Evolutionary conservation across 129 eudicot genomes (phyloP).

Genomic region (Artemisia annua): DNA sequence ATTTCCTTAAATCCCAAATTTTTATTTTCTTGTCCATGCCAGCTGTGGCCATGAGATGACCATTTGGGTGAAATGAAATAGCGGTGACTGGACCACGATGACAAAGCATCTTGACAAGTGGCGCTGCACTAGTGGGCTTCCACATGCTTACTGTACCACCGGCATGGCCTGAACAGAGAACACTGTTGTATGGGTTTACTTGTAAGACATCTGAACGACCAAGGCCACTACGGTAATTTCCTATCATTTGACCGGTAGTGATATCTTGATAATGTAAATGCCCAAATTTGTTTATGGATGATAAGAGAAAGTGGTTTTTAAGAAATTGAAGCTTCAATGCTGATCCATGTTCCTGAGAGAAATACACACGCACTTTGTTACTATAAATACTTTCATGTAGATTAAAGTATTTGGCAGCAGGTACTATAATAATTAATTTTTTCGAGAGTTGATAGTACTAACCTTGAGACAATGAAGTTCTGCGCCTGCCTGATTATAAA

Average conservation of each 20-base stretch:
- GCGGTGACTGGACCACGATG: conserved; percentile 81
- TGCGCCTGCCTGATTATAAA: conserved; percentile 66
- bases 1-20: conserved; percentile 89
- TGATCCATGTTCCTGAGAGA: conserved; percentile 78
- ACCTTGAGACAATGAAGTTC: conserved; percentile 92
- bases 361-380: not conserved
- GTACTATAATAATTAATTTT: not conserved
- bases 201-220: conserved; percentile 67
- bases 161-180: conserved; percentile 72
- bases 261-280: conserved; percentile 89
- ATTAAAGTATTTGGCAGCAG: not conserved
- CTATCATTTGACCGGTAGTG: conserved; percentile 79
- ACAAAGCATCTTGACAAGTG: conserved; percentile 82
- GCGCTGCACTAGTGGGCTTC: conserved; percentile 79
- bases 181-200: conserved; percentile 73
- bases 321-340: conserved; percentile 75
- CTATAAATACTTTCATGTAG: not conserved
- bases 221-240: conserved; percentile 63
- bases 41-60: conserved; percentile 92
- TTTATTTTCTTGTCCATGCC: conserved; percentile 88
- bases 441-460: conserved; percentile 17
- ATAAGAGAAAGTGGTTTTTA: conserved; percentile 68
- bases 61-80: conserved; percentile 78
- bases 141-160: conserved; percentile 86
- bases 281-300: conserved; percentile 74